These are phyloP conservation scores for Sclerotinia borealis DNA, from an alignment of 2,329 filamentous ascomycete genomes.

Conservation along the genomic window DNA sequence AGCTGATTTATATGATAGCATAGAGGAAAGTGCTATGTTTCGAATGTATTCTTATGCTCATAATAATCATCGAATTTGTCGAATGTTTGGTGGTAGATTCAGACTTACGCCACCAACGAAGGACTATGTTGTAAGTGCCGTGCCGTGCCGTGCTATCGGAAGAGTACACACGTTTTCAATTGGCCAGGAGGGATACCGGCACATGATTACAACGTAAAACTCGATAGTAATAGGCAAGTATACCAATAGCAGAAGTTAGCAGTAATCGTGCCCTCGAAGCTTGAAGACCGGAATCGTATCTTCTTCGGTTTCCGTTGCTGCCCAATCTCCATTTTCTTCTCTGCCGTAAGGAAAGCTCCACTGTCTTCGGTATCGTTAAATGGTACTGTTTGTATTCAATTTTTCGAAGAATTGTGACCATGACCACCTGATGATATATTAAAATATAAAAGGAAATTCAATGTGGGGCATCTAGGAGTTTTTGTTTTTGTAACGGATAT, in stretches of 20 bases:
- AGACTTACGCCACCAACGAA: background rate
- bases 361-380: background rate
- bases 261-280: background rate
- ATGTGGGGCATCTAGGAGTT: background rate
- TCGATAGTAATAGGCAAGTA: background rate
- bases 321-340: background rate
- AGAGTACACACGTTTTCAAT: background rate
- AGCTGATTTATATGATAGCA: background rate
- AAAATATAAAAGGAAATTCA: background rate
- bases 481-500: background rate
- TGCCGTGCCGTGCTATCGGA: background rate
- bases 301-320: background rate
- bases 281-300: background rate
- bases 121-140: background rate
- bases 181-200: too few species aligned
- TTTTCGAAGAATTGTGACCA: background rate
- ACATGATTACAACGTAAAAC: too few species aligned
- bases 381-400: background rate
- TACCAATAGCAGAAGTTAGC: background rate
- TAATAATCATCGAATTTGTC: background rate
- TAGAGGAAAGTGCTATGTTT: background rate
- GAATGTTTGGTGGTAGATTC: background rate
- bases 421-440: too few species aligned
- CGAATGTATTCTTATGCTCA: background rate
- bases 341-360: background rate